Base-by-base conservation (phyloP, 2,329 filamentous ascomycete genomes). In the Ophiocordyceps robertsii region DNA sequence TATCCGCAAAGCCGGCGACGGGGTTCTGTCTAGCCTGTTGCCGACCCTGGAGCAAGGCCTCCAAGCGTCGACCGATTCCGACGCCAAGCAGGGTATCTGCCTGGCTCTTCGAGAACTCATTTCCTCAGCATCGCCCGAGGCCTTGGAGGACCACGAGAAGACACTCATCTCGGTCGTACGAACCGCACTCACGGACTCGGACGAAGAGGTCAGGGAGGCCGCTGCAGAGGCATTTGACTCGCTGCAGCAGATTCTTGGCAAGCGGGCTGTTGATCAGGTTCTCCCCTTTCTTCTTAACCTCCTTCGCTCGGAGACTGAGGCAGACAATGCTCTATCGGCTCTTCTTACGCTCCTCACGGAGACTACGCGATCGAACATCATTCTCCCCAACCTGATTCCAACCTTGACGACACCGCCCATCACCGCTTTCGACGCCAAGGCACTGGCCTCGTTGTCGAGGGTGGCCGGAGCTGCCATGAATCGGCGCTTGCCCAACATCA, bases 161-260 rank as follows among this genome's bases (percentile, higher is more conserved):
- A 89, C 84, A 3, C 77, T 98, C 46, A 93, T 96, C 50, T 88
- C 88, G 14, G 90, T 96, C 44, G 87, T 98, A 39, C 83, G 92
- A 41, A 88, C 87, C 38, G 92, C 90, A 24, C 74, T 98, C 43
- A 93, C 89, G 39, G 93, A 98, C 61, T 80, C 80, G 11, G 84
- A 95, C 56, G 77, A 79, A 47, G 86, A 95, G 45, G 93, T 98
- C 39, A 76, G 92, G 59, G 92, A 98, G 62, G 87, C 92, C 44
- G 92, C 93, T 24, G 92, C 93, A 19, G 92, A 98, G 63, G 92
- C 92, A 2, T 98, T 98, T 56, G 92, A 98, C 61, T 86, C 89
- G 30, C 65, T 98, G 45, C 92, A 98, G 62, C 84, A 90, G 55
- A 85, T 94, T 41, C 71, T 96, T 48, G 92, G 92, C 67, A 96